These are phyloP conservation scores for Boletus pseudo-olivaceus DNA, from an alignment of 768 basidiomycete species.

Conservation along the genomic window DNA sequence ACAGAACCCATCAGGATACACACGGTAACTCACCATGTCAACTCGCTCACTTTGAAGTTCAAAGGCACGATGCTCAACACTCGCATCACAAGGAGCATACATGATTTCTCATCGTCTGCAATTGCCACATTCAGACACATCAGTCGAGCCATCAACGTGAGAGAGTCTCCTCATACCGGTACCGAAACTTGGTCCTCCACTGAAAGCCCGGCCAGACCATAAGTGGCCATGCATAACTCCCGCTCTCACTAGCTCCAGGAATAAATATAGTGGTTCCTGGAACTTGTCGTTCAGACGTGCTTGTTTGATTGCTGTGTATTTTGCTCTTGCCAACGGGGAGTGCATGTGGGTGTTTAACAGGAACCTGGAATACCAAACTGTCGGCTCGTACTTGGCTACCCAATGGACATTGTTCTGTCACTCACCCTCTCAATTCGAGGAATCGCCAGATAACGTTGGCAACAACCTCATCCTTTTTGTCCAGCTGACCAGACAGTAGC, in stretches of 20 bases:
- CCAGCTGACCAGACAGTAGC: conserved; percentile 50
- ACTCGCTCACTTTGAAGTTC: conserved; percentile 75
- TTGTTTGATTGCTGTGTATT: conserved; percentile 74
- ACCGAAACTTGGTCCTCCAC: conserved; percentile 94
- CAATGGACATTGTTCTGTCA: conserved; percentile 1
- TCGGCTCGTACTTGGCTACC: conserved; percentile 4
- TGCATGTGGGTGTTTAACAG: conserved; percentile 85
- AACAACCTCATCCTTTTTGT: conserved; percentile 98
- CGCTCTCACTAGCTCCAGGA: conserved; percentile 93
- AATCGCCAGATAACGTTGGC: conserved; percentile 99
- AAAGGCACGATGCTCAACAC: conserved; percentile 93
- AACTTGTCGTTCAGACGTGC: conserved; percentile 95
- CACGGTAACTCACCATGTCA: too few relatives aligned
- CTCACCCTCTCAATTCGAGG: conserved; percentile 89
- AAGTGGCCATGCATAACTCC: conserved; percentile 94
- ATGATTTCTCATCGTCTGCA: conserved; percentile 88
- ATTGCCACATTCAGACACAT: conserved; percentile 16
- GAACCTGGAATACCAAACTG: conserved; percentile 54
- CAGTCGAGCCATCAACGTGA: conserved; percentile 28
- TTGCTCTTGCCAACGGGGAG: conserved; percentile 86
- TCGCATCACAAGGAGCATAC: conserved; percentile 95
- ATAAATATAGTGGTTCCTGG: conserved; percentile 93
- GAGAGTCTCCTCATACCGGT: conserved; percentile 53
- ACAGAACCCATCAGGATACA: conserved; percentile 12
- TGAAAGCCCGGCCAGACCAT: conserved; percentile 85